Conservation (phyloP, 108 stramenopile genomes). For the Seminavis robusta region DNA sequence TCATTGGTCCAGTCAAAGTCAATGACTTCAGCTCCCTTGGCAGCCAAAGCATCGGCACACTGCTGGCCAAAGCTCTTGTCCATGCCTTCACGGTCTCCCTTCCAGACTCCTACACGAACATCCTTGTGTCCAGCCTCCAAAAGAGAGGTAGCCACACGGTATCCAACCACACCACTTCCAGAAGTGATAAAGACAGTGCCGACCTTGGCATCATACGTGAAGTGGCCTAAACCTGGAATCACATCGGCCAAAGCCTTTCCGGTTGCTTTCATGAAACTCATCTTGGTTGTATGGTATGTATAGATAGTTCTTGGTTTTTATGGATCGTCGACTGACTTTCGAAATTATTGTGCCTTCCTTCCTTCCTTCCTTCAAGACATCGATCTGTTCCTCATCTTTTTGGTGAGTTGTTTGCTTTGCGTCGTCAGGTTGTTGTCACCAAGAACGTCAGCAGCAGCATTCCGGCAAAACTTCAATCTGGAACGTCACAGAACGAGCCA, state of each 20-base stretch:
- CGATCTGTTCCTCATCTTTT: no score
- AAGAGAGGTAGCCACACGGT: constrained; percentile 37
- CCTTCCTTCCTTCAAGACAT: no score
- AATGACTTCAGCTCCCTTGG: constrained; percentile 41
- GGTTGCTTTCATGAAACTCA: constrained; percentile 21
- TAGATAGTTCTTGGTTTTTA: no score
- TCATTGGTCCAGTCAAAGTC: constrained; percentile 51
- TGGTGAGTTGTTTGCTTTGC: no score
- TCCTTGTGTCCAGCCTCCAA: constrained; percentile 29
- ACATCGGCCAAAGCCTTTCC: constrained; percentile 29
- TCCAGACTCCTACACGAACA: constrained; percentile 37
- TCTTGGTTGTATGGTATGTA: constrained; percentile 12
- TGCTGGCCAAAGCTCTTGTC: constrained; percentile 20
- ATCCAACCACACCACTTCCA: constrained; percentile 42
- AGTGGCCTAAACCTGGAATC: constrained; percentile 30
- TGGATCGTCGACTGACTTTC: no score
- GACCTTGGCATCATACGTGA: constrained; percentile 18
- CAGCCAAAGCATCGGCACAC: constrained; percentile 7
- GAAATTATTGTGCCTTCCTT: no score
- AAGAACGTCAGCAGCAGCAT: no score
- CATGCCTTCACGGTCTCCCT: constrained; percentile 28
- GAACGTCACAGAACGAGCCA: no score
- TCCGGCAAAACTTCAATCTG: no score
- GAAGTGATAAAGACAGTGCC: constrained; percentile 32
- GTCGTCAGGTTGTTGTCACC: no score